A percentile compares a stretch with the other conserved stretches of the same genome.
phyloP scores from a whole-genome alignment of 345 rosid species.

The Erodium maritimum region DNA sequence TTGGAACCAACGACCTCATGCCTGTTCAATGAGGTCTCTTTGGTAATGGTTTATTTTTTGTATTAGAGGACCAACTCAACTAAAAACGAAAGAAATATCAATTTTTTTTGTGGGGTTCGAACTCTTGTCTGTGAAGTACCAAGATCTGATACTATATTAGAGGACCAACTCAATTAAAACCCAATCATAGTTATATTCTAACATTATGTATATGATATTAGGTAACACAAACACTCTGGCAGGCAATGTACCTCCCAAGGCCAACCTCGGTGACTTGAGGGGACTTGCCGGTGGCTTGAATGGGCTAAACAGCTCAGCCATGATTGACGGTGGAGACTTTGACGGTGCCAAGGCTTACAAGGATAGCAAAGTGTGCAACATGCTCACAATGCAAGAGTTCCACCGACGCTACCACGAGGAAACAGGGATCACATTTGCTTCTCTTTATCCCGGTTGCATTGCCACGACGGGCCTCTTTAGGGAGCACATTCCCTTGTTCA shows the following conservation, averaged over 20 bases:
- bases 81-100: no score
- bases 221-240: conserved; percentile 97
- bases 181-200: no score
- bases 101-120: no score
- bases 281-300: conserved; percentile 77
- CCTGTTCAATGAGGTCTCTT: no score
- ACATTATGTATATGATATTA: conserved; percentile 11
- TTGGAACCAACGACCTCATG: no score
- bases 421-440: conserved; percentile 72
- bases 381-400: conserved; percentile 94
- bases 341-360: conserved; percentile 98
- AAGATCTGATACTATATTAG: no score
- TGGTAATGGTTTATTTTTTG: no score
- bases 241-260: conserved; percentile 95
- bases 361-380: conserved; percentile 98
- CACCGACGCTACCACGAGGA: conserved; percentile 90
- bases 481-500: conserved; percentile 86
- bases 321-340: conserved; percentile 91
- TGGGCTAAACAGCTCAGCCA: conserved; percentile 66
- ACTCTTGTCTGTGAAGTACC: no score
- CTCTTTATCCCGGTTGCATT: conserved; percentile 96
- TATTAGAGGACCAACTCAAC: no score
- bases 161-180: no score
- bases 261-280: conserved; percentile 86
- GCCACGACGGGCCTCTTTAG: conserved; percentile 96